phyloP scores from a whole-genome alignment of 164 flowering plant genomes.

The Liriodendron chinense region DNA sequence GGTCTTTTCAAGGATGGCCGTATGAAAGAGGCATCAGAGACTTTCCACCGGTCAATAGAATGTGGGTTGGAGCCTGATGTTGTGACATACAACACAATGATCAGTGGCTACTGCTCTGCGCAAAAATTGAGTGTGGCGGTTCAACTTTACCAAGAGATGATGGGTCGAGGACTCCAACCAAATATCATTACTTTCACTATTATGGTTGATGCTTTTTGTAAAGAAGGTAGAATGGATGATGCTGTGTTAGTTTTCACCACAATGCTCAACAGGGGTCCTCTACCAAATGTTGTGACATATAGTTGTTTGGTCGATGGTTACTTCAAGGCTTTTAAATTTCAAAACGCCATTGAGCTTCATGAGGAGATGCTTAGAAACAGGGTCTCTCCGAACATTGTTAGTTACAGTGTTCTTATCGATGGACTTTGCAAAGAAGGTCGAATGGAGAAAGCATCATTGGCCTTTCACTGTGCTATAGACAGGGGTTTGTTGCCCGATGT shows the following conservation, averaged over 20 bases:
- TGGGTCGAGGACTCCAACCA: constrained; percentile 22
- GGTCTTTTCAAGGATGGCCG: constrained; percentile 28
- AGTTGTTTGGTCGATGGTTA: constrained; percentile 50
- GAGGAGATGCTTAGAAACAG: constrained; percentile 40
- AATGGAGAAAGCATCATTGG: constrained; percentile 38
- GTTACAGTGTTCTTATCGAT: constrained; percentile 49
- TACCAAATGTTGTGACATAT: constrained; percentile 48
- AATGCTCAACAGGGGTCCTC: constrained; percentile 33
- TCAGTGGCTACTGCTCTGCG: constrained; percentile 40
- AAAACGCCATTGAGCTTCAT: constrained; percentile 33
- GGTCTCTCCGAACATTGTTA: constrained; percentile 41
- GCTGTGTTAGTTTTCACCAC: constrained; percentile 32
- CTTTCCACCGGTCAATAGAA: constrained; percentile 22
- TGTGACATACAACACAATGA: constrained; percentile 53
- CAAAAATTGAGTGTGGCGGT: constrained; percentile 34
- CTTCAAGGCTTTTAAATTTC: constrained; percentile 27
- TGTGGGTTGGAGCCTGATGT: constrained; percentile 42
- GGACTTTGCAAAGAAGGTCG: constrained; percentile 52
- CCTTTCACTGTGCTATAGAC: constrained; percentile 35
- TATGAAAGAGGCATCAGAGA: constrained; percentile 19
- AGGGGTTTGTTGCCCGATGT: constrained; percentile 45
- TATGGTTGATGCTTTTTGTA: constrained; percentile 42
- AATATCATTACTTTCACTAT: constrained; percentile 39
- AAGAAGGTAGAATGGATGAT: constrained; percentile 40
- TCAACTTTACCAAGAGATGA: constrained; percentile 26